phyloP scores from a whole-genome alignment of 31 red algal genomes.

The Asparagopsis taxiformis region DNA sequence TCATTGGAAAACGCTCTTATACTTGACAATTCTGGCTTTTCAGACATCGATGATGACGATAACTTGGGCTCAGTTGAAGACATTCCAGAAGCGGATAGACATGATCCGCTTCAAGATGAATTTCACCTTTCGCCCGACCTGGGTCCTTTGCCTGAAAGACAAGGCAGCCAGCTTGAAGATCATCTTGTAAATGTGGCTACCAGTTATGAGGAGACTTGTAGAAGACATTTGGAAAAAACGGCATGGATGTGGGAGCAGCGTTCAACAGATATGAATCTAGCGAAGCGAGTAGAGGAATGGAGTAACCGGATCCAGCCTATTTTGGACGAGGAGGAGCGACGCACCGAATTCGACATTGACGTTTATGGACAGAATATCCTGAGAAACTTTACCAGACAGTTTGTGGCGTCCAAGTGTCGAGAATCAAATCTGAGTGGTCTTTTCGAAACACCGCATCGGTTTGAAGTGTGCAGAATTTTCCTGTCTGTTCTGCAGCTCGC shows the following conservation, averaged over 20 bases:
- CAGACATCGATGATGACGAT: constrained; percentile 21
- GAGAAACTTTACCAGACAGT: not conserved
- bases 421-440: constrained; percentile 15
- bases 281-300: constrained; percentile 60
- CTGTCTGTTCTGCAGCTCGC: constrained; percentile 68
- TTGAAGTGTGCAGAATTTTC: constrained; percentile 72
- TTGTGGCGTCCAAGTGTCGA: not conserved
- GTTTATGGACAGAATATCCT: constrained; percentile 35
- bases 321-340: constrained; percentile 55
- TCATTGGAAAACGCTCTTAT: not conserved
- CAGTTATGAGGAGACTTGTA: constrained; percentile 65
- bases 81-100: not conserved
- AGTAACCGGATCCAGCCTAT: constrained; percentile 46
- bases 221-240: constrained; percentile 57
- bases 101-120: constrained; percentile 3
- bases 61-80: not conserved
- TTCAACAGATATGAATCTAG: constrained; percentile 37
- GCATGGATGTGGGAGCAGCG: constrained; percentile 65
- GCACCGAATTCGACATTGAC: constrained; percentile 58
- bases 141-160: not conserved
- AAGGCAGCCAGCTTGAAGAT: not conserved
- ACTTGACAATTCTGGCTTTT: constrained; percentile 5
- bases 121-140: not conserved
- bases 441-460: constrained; percentile 4
- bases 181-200: constrained; percentile 29